phyloP scores from a whole-genome alignment of 2,329 filamentous ascomycete genomes.

The Xylariaceae sp. region DNA sequence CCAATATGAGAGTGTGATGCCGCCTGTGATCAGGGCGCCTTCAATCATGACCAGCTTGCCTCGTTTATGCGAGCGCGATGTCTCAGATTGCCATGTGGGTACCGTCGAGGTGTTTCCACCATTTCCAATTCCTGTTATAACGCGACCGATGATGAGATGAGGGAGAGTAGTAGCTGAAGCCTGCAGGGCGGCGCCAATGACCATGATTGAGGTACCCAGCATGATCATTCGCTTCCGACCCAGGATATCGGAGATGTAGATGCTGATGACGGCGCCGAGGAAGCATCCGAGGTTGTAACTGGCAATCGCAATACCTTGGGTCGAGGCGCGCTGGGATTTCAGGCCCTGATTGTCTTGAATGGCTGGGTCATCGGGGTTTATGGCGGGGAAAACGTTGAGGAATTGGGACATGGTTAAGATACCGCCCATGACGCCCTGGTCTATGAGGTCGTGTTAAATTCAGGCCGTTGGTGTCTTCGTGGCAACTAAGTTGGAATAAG shows the following conservation, averaged over 20 bases:
- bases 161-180: conserved; percentile 40
- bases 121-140: conserved; percentile 42
- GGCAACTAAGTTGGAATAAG: not conserved
- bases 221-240: conserved; percentile 54
- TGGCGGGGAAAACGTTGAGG: conserved; percentile 47
- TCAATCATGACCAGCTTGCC: conserved; percentile 59
- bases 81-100: conserved; percentile 58
- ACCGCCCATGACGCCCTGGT: conserved; percentile 71
- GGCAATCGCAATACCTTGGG: conserved; percentile 50
- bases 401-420: conserved; percentile 65
- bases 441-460: conserved; percentile 33
- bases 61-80: conserved; percentile 50
- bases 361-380: conserved; percentile 41
- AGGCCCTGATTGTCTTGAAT: conserved; percentile 30
- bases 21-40: conserved; percentile 52
- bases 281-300: conserved; percentile 58
- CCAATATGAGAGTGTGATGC: conserved; percentile 56
- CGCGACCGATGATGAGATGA: conserved; percentile 53
- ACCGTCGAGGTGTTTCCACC: conserved; percentile 42
- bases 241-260: conserved; percentile 50
- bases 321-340: conserved; percentile 42
- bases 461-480: conserved; percentile 32
- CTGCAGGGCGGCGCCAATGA: conserved; percentile 47
- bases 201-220: conserved; percentile 52
- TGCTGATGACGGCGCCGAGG: conserved; percentile 42